Base-by-base conservation (phyloP, 176 grass and related monocot species). In the Calamus simplicifolius region DNA sequence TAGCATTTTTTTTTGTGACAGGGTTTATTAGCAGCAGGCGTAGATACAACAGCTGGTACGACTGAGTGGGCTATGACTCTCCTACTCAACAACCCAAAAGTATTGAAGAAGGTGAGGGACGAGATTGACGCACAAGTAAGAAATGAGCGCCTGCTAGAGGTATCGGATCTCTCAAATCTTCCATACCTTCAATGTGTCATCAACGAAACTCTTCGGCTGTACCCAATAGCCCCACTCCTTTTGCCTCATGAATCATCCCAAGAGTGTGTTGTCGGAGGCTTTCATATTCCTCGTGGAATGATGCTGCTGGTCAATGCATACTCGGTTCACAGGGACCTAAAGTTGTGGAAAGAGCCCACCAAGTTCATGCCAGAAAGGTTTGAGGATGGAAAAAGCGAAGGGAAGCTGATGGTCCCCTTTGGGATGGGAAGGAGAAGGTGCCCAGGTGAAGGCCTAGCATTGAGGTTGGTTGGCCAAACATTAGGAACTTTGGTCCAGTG, bases 341-440 rank as follows among this genome's bases (percentile, higher is more conserved):
- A 54, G 3, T 1, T 84, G 15, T 94, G 89, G 89, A 77, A 84
- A 8, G 89, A 58, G 17, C 70, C 77, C 1, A 68, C 57, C 3
- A 58, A 76, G 74, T 88, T 94, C 73, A 67, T 54, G 63, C 80
- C 80, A 10, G 89, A 94, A 60, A 70, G 80, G 54, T 94, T 94
- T 27, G 21, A 23, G 21, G 1, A 23, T 23, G 21, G 21, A 23
- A 23, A 23, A 23, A 1, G 21, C 21, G 21, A 23, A 23, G 21
- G 21, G 1, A 23, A 23, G 21, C 21, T 23, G 21, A 23, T 23
- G 21, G 1, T 23, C 21, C 21, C 21, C 21, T 23, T 23, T 23
- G 21, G 21, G 21, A 23, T 23, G 21, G 21, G 21, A 23, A 23
- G 21, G 21, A 23, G 21, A 23, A 23, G 21, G 21, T 23, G 21